A percentile compares a stretch with the other conserved stretches of the same genome.
phyloP scores from a whole-genome alignment of 805 yeast genomes.

The Candida dendrica region DNA sequence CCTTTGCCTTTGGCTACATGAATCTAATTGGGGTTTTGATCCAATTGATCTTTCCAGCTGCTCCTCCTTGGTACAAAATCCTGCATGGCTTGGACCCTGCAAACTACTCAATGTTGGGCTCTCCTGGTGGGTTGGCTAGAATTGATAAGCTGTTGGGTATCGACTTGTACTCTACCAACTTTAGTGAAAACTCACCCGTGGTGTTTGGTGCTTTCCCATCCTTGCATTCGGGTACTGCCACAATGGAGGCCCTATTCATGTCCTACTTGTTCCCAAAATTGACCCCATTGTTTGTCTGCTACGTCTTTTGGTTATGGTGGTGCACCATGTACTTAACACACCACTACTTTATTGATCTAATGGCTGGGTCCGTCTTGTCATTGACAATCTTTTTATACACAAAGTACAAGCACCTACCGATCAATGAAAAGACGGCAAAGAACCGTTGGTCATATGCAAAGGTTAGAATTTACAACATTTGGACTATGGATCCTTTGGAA shows the following conservation, averaged over 20 bases:
- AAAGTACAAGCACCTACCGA: constrained; percentile 63
- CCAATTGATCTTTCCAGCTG: constrained; percentile 84
- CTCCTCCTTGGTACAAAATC: constrained; percentile 95
- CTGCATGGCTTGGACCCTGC: constrained; percentile 85
- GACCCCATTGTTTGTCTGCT: constrained; percentile 58
- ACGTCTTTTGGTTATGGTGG: constrained; percentile 97
- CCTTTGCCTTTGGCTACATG: constrained; percentile 93
- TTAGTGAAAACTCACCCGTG: constrained; percentile 75
- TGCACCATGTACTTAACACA: constrained; percentile 96
- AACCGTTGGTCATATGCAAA: constrained; percentile 65
- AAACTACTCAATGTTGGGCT: constrained; percentile 82
- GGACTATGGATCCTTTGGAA: constrained; percentile 28
- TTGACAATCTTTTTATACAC: constrained; percentile 62
- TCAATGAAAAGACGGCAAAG: constrained; percentile 40
- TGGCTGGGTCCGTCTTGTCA: constrained; percentile 88
- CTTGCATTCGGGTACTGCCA: constrained; percentile 89
- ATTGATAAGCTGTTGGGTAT: constrained; percentile 75
- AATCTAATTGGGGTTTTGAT: constrained; percentile 77
- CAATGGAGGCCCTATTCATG: constrained; percentile 86
- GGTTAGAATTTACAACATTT: constrained; percentile 27
- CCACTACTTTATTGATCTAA: constrained; percentile 89
- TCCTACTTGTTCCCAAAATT: constrained; percentile 72
- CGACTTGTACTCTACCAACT: constrained; percentile 76
- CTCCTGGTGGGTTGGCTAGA: constrained; percentile 92
- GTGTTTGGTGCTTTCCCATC: constrained; percentile 91